phyloP scores from a whole-genome alignment of 805 yeast species.

The Candida bentonensis region DNA sequence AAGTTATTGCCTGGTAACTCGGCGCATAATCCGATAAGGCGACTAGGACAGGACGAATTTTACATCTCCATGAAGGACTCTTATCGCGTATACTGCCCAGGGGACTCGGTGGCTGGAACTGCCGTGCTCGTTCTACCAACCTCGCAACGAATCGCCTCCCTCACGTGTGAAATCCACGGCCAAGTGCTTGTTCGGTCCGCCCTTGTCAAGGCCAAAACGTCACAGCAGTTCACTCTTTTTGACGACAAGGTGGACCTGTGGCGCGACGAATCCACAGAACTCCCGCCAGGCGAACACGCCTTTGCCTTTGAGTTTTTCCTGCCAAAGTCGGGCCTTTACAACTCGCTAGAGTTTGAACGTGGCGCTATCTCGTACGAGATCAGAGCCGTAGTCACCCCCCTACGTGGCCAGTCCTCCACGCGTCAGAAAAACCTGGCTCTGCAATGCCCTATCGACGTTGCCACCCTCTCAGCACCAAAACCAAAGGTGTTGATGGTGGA shows the following conservation, averaged over 20 bases:
- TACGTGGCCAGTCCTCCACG: conserved; percentile 5
- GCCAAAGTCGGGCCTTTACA: conserved; percentile 59
- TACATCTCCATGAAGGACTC: conserved; percentile 60
- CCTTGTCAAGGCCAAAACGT: not conserved
- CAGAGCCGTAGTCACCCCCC: conserved; percentile 6
- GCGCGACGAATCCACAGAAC: conserved; percentile 1
- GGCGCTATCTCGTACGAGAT: conserved; percentile 66
- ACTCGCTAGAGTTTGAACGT: conserved; percentile 68
- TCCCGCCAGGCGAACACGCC: conserved; percentile 55
- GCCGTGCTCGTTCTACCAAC: conserved; percentile 19
- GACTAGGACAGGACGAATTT: not conserved
- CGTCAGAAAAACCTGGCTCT: conserved; percentile 49
- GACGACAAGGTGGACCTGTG: conserved; percentile 4
- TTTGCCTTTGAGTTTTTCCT: conserved; percentile 75
- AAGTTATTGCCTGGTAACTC: not conserved
- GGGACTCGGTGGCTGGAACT: conserved; percentile 36
- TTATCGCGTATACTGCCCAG: conserved; percentile 66
- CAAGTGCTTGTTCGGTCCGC: conserved; percentile 7
- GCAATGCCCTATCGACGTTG: conserved; percentile 62
- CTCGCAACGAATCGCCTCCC: conserved; percentile 11
- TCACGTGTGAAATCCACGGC: conserved; percentile 18
- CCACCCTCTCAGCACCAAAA: conserved; percentile 35
- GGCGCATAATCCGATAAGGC: not conserved
- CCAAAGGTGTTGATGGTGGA: conserved; percentile 55
- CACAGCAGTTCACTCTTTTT: conserved; percentile 9